Percentiles rank a stretch among this genome's conserved stretches.
Evolutionary conservation across 495 filamentous ascomycete genomes (phyloP).

Genomic region (Amniculicola lignicola): DNA sequence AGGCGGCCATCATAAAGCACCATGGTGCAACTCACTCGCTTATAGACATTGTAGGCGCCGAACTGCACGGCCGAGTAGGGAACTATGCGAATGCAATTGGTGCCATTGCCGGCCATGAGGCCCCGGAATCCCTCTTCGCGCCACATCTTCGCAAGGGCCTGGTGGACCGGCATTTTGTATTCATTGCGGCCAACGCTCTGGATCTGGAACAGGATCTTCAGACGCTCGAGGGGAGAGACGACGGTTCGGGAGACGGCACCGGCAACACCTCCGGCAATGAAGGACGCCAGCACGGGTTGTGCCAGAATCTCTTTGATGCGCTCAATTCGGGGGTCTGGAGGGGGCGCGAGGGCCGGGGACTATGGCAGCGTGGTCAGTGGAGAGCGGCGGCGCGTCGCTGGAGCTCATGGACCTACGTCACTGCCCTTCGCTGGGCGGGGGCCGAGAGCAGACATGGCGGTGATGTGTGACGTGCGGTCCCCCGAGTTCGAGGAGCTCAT

Average conservation of each 20-base stretch:
- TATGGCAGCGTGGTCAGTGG: neutral
- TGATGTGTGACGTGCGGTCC: constrained; percentile 8
- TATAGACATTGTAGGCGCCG: constrained; percentile 96
- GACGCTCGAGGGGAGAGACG: constrained; percentile 87
- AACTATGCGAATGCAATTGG: constrained; percentile 96
- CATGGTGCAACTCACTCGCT: constrained; percentile 64
- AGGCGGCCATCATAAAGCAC: too few relatives aligned
- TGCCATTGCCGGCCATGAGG: constrained; percentile 95
- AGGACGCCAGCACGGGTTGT: constrained; percentile 83
- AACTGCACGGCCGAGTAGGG: constrained; percentile 98
- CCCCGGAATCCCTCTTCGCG: constrained; percentile 93
- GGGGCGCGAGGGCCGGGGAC: constrained; percentile 17
- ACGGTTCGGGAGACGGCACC: constrained; percentile 97
- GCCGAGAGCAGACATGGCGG: constrained; percentile 7
- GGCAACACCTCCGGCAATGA: constrained; percentile 91
- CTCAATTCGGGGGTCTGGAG: constrained; percentile 13
- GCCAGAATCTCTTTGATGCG: constrained; percentile 45
- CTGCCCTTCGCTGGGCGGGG: constrained; percentile 1
- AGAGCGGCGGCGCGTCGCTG: too few relatives aligned
- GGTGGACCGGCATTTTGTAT: constrained; percentile 85
- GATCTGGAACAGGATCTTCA: constrained; percentile 96
- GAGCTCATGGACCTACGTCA: too few relatives aligned
- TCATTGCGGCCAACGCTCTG: constrained; percentile 87
- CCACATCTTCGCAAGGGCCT: constrained; percentile 91
- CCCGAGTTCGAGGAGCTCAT: constrained; percentile 19